phyloP scores from a whole-genome alignment of 2,329 filamentous ascomycete genomes.

The Colletotrichum gigasporum region DNA sequence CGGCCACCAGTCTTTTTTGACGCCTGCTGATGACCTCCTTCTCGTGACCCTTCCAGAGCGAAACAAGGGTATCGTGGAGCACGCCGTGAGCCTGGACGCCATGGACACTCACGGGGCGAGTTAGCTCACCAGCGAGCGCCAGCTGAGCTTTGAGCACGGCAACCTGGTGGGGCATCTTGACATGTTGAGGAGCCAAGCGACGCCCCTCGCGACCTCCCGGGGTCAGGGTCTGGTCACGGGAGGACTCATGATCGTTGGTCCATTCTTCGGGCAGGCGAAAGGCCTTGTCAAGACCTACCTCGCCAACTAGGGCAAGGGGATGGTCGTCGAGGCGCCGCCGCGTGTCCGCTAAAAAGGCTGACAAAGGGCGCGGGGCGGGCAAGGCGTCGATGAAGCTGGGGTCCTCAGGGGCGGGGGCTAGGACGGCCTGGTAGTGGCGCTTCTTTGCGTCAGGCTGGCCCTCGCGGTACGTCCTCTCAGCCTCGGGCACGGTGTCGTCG shows the following conservation, averaged over 20 bases:
- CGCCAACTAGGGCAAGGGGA: slow-evolving; percentile 75
- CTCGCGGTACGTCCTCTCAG: slow-evolving; percentile 47
- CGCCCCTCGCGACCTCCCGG: slow-evolving; percentile 77
- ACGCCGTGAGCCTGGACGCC: slow-evolving; percentile 81
- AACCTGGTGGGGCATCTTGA: slow-evolving; percentile 75
- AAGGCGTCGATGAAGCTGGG: slow-evolving; percentile 57
- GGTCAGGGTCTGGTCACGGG: slow-evolving; percentile 61
- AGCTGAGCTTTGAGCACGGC: slow-evolving; percentile 74
- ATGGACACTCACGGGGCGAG: slow-evolving; percentile 73
- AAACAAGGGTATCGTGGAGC: slow-evolving; percentile 71
- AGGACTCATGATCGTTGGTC: slow-evolving; percentile 46
- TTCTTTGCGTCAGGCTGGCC: slow-evolving; percentile 48
- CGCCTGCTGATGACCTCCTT: slow-evolving; percentile 67
- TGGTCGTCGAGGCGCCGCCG: slow-evolving; percentile 62
- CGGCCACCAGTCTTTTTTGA: slow-evolving; percentile 61
- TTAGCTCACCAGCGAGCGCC: slow-evolving; percentile 73
- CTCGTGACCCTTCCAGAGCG: slow-evolving; percentile 78
- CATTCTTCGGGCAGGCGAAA: slow-evolving; percentile 76
- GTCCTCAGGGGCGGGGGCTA: slow-evolving; percentile 59
- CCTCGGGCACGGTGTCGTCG: slow-evolving; percentile 56
- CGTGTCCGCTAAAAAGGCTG: slow-evolving; percentile 65
- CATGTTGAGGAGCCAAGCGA: slow-evolving; percentile 72
- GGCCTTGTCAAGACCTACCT: slow-evolving; percentile 80
- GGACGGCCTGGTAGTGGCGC: slow-evolving; percentile 73
- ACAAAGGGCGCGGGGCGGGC: slow-evolving; percentile 69